Percentiles rank a stretch among this genome's conserved stretches.
Evolutionary conservation across 2,329 filamentous ascomycete species (phyloP).

Genomic region (Ophiostoma ulmi): DNA sequence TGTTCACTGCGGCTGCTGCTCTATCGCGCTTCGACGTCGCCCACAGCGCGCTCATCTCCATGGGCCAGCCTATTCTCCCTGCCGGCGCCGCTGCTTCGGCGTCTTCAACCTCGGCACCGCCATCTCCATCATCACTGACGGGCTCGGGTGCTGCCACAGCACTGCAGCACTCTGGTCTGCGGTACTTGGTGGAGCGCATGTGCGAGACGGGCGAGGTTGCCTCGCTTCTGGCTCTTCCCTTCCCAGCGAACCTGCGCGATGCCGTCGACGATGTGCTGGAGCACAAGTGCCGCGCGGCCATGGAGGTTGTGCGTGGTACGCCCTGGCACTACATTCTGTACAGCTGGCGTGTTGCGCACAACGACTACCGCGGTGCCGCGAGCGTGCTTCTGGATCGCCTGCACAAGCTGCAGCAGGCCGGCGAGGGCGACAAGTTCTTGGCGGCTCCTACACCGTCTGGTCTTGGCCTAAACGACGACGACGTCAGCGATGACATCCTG

Average conservation of each 20-base stretch:
- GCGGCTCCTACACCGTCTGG: conserved; percentile 10
- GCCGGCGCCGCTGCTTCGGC: background rate
- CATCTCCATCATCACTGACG: conserved; percentile 35
- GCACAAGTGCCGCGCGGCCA: conserved; percentile 51
- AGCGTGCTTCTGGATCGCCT: conserved; percentile 59
- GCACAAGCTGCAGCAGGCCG: conserved; percentile 54
- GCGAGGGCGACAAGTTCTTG: conserved; percentile 53
- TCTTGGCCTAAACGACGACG: background rate
- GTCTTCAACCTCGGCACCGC: conserved; percentile 38
- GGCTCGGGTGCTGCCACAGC: conserved; percentile 41
- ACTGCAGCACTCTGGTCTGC: conserved; percentile 66
- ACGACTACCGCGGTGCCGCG: conserved; percentile 78
- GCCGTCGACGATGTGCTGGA: conserved; percentile 74
- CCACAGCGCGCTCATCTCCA: conserved; percentile 69
- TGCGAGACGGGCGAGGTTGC: conserved; percentile 60
- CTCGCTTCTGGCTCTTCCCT: conserved; percentile 69
- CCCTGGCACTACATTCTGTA: conserved; percentile 89
- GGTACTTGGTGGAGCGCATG: conserved; percentile 64
- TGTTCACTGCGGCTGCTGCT: conserved; percentile 77
- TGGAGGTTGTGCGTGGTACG: conserved; percentile 56
- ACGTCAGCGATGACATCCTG: conserved; percentile 42
- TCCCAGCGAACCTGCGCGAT: conserved; percentile 64
- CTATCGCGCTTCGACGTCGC: conserved; percentile 77
- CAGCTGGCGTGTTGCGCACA: conserved; percentile 77
- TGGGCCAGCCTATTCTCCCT: conserved; percentile 40